These are phyloP conservation scores for Pestalotiopsis sp. DNA, from an alignment of 2,329 filamentous ascomycete species.

Conservation along the genomic window DNA sequence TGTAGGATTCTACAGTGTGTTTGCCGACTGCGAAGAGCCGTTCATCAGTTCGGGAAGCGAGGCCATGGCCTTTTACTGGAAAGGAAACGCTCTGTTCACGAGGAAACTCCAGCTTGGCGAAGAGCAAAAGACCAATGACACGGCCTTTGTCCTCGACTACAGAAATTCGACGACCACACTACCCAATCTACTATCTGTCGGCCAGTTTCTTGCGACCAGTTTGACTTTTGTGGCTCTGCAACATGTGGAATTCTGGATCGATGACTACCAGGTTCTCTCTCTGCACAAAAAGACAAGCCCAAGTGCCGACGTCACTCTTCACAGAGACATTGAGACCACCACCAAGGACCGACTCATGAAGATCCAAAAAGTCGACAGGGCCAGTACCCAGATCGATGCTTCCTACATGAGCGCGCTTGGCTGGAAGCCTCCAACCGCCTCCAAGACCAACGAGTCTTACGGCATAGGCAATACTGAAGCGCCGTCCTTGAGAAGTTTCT, in stretches of 20 bases:
- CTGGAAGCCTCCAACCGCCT: conserved; percentile 66
- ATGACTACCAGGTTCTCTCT: conserved; percentile 79
- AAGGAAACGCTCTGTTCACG: conserved; percentile 95
- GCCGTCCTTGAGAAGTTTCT: conserved; percentile 76
- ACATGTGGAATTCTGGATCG: conserved; percentile 86
- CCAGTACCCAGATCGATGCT: conserved; percentile 90
- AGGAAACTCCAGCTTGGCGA: conserved; percentile 76
- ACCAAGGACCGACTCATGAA: conserved; percentile 91
- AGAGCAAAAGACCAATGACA: conserved; percentile 69
- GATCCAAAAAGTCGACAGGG: conserved; percentile 76
- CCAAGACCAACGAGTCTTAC: conserved; percentile 52
- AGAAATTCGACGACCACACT: conserved; percentile 85
- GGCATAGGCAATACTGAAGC: conserved; percentile 50
- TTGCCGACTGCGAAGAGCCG: conserved; percentile 96
- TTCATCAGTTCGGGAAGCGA: conserved; percentile 92
- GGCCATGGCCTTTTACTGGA: conserved; percentile 99
- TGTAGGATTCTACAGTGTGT: conserved; percentile 98
- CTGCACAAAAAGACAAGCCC: conserved; percentile 87
- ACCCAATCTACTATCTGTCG: conserved; percentile 82
- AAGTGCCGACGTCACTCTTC: conserved; percentile 71
- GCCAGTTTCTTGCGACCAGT: conserved; percentile 92
- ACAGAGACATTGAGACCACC: conserved; percentile 76
- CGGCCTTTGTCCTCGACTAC: conserved; percentile 94
- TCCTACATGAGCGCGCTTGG: conserved; percentile 85
- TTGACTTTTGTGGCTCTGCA: conserved; percentile 93